phyloP scores from a whole-genome alignment of 225 moss, liverwort and hornwort species.

The Pseudoscleropodium purum region DNA sequence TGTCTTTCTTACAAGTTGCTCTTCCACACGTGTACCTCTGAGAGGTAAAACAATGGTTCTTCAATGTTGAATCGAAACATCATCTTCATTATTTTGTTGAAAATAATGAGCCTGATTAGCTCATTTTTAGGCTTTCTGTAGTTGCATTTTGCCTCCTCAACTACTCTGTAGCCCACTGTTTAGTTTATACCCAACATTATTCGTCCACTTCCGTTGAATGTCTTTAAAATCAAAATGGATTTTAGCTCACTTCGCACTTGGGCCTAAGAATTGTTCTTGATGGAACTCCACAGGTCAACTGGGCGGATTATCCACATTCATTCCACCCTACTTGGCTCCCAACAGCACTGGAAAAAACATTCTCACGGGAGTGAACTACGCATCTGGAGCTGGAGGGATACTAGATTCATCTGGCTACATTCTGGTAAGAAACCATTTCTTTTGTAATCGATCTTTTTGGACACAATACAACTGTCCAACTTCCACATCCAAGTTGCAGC shows the following conservation, averaged over 20 bases:
- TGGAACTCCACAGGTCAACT: conserved; percentile 7
- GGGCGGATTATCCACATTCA: not conserved
- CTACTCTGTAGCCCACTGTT: not conserved
- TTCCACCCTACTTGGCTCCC: conserved; percentile 38
- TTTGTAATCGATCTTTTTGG: no score
- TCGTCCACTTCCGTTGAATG: not conserved
- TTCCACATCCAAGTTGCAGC: not conserved
- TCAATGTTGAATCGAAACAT: no score
- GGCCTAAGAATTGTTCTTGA: not conserved
- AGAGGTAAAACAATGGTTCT: not conserved
- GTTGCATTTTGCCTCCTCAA: not conserved
- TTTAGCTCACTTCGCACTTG: not conserved
- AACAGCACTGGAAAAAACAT: conserved; percentile 6
- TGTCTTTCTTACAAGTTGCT: not conserved
- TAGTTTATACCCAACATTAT: not conserved
- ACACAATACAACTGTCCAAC: not conserved
- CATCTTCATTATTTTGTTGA: not conserved
- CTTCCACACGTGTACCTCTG: no score
- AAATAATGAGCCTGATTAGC: not conserved
- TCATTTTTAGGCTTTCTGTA: not conserved
- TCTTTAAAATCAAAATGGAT: not conserved
- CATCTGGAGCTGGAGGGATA: conserved; percentile 41
- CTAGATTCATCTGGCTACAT: conserved; percentile 32
- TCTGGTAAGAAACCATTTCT: not conserved
- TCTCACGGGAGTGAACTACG: conserved; percentile 35